These are phyloP conservation scores for Crataegus laevigata DNA, from an alignment of 306 rosid genomes.

Conservation along the genomic window DNA sequence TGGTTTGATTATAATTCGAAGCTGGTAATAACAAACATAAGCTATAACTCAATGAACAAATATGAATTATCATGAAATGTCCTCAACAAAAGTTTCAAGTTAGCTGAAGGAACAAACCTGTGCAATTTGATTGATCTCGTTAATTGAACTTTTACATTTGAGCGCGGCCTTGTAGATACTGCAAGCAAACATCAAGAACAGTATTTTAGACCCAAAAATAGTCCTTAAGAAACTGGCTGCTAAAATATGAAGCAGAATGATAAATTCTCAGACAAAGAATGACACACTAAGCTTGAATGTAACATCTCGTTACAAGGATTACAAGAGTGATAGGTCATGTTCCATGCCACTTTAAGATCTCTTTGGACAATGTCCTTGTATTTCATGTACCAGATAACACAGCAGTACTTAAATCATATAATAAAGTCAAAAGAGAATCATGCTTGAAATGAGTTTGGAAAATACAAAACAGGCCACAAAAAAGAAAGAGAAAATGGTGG, in stretches of 20 bases:
- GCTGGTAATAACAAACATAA: constrained; percentile 47
- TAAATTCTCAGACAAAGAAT: not conserved
- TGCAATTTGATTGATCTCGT: constrained; percentile 85
- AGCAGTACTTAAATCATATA: not conserved
- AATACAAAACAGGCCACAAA: not conserved
- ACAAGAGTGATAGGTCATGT: not conserved
- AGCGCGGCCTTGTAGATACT: constrained; percentile 77
- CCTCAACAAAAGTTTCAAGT: constrained; percentile 11
- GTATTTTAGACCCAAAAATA: constrained; percentile 4
- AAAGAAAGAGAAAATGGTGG: constrained; percentile 14
- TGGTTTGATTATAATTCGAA: constrained; percentile 85
- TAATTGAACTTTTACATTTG: constrained; percentile 72
- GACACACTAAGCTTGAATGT: not conserved
- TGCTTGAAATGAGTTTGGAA: constrained; percentile 11
- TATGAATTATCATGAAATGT: constrained; percentile 14
- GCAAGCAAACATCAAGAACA: constrained; percentile 29
- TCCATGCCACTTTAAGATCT: not conserved
- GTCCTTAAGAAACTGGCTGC: constrained; percentile 5
- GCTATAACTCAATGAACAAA: constrained; percentile 25
- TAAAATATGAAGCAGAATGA: constrained; percentile 4
- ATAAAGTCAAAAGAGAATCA: not conserved
- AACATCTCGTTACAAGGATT: not conserved
- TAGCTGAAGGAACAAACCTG: constrained; percentile 61
- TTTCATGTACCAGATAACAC: not conserved
- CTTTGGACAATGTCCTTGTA: not conserved